phyloP scores from a whole-genome alignment of 306 rosid genomes.

The Erythrophleum fordii region DNA sequence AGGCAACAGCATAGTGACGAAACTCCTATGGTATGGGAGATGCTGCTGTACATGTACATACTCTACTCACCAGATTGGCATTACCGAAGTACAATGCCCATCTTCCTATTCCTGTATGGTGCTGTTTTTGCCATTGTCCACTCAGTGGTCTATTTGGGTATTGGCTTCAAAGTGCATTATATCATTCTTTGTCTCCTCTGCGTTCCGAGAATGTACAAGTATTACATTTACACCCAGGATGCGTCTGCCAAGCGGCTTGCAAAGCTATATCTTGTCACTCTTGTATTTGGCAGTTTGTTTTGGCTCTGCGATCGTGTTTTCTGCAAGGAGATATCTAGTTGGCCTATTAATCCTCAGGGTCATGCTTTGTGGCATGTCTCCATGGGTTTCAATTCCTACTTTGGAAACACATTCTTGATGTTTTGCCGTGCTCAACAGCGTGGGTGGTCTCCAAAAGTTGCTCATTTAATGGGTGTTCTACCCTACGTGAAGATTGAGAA shows the following conservation, averaged over 20 bases:
- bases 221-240: conserved; percentile 76
- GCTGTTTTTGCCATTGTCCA: conserved; percentile 68
- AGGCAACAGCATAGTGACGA: conserved; percentile 94
- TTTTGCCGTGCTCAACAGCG: conserved; percentile 89
- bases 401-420: conserved; percentile 87
- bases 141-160: conserved; percentile 56
- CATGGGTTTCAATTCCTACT: conserved; percentile 84
- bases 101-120: conserved; percentile 82
- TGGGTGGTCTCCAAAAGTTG: conserved; percentile 78
- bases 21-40: conserved; percentile 96
- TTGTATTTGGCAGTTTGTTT: conserved; percentile 67
- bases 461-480: conserved; percentile 62
- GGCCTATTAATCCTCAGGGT: conserved; percentile 81
- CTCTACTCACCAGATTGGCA: conserved; percentile 94
- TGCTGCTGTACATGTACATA: conserved; percentile 88
- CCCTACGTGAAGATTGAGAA: conserved; percentile 86
- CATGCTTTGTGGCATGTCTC: conserved; percentile 88
- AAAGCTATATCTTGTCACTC: conserved; percentile 62
- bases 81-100: conserved; percentile 90
- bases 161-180: conserved; percentile 80
- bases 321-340: conserved; percentile 70
- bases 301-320: conserved; percentile 65
- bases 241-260: conserved; percentile 69
- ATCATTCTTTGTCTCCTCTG: conserved; percentile 73
- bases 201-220: conserved; percentile 86